These are phyloP conservation scores for Claviceps africana DNA, from an alignment of 2,329 filamentous ascomycete species.

Conservation along the genomic window DNA sequence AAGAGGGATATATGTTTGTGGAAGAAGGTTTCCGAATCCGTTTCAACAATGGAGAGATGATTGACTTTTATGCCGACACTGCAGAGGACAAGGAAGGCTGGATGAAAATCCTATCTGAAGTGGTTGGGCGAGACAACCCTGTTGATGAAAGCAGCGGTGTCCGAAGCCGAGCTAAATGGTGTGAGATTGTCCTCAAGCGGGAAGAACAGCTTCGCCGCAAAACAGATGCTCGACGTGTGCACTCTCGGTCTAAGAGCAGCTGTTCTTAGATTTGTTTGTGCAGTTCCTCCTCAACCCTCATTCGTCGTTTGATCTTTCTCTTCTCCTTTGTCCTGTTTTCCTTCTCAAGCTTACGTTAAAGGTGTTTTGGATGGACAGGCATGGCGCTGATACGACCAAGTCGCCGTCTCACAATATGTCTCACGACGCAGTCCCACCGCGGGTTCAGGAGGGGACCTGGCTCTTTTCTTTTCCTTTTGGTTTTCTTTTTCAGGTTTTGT, in stretches of 20 bases:
- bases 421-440: not conserved
- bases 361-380: not conserved
- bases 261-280: slow-evolving; percentile 14
- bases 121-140: slow-evolving; percentile 39
- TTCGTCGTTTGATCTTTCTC: not conserved
- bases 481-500: no score
- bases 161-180: slow-evolving; percentile 46
- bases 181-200: slow-evolving; percentile 50
- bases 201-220: slow-evolving; percentile 45
- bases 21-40: slow-evolving; percentile 98
- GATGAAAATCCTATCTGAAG: slow-evolving; percentile 77
- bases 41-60: slow-evolving; percentile 95
- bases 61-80: slow-evolving; percentile 95
- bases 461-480: not conserved
- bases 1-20: slow-evolving; percentile 99
- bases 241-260: slow-evolving; percentile 46
- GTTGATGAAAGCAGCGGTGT: slow-evolving; percentile 30
- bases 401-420: not conserved
- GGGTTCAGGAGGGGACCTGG: slow-evolving; percentile 2
- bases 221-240: slow-evolving; percentile 36
- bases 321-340: not conserved
- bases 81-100: slow-evolving; percentile 79
- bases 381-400: slow-evolving; percentile 2
- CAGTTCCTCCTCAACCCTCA: not conserved
- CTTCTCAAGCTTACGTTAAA: not conserved